Percentiles rank a stretch among this genome's conserved stretches.
Conservation (phyloP, 805 yeast genomes). For the Phaffomyces antillensis region DNA sequence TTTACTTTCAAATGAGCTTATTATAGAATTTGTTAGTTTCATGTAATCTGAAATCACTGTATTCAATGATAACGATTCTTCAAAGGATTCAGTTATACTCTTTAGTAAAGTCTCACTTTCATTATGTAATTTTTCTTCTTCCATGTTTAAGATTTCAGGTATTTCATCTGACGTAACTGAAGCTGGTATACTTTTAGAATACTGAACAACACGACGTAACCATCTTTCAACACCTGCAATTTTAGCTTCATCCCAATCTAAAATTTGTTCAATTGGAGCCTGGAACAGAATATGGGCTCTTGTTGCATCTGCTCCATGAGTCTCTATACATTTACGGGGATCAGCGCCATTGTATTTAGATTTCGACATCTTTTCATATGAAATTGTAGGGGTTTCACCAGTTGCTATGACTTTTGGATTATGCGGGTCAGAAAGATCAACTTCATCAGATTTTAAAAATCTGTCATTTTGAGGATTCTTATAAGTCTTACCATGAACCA, state of each 20-base stretch:
- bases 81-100: constrained; percentile 54
- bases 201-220: constrained; percentile 51
- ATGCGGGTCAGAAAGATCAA: constrained; percentile 35
- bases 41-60: constrained; percentile 85
- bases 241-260: constrained; percentile 86
- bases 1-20: constrained; percentile 30
- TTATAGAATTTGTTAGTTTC: constrained; percentile 62
- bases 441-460: constrained; percentile 74
- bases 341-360: constrained; percentile 94
- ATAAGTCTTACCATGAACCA: constrained; percentile 92
- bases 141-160: constrained; percentile 21
- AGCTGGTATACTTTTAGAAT: constrained; percentile 14
- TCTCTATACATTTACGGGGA: constrained; percentile 65
- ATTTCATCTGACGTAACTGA: constrained; percentile 1
- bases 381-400: constrained; percentile 43
- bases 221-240: constrained; percentile 86
- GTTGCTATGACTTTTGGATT: constrained; percentile 42
- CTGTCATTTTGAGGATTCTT: constrained; percentile 64
- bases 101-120: constrained; percentile 40
- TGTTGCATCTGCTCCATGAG: constrained; percentile 89
- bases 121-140: constrained; percentile 54
- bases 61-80: constrained; percentile 56
- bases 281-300: constrained; percentile 90
- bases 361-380: constrained; percentile 93
- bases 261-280: constrained; percentile 76